Conservation (phyloP, 2,329 filamentous ascomycete species). For the Trichothecium sympodiale region DNA sequence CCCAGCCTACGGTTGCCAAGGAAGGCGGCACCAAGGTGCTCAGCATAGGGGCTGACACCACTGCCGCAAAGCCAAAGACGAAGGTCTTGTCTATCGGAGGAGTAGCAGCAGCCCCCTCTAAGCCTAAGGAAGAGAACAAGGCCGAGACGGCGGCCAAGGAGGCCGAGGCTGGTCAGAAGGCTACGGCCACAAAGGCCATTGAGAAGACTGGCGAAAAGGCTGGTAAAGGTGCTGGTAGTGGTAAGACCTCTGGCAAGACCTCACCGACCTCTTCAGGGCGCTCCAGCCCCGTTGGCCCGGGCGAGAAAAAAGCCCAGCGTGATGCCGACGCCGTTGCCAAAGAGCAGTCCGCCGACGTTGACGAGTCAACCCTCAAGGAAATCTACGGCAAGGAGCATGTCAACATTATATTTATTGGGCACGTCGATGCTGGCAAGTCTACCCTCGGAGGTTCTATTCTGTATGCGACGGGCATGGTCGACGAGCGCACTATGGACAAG, state of each 20-base stretch:
- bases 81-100: constrained; percentile 34
- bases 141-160: constrained; percentile 33
- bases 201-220: constrained; percentile 72
- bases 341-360: constrained; percentile 67
- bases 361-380: constrained; percentile 68
- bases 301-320: constrained; percentile 42
- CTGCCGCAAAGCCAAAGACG: constrained; percentile 41
- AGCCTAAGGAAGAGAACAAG: constrained; percentile 39
- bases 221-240: constrained; percentile 23
- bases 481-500: constrained; percentile 95
- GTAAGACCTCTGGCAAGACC: constrained; percentile 52
- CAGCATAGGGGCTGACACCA: constrained; percentile 53
- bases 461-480: constrained; percentile 96
- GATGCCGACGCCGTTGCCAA: constrained; percentile 77
- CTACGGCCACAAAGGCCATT: constrained; percentile 78
- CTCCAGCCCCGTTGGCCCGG: constrained; percentile 57
- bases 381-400: constrained; percentile 91
- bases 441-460: constrained; percentile 90
- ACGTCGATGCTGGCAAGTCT: constrained; percentile 97
- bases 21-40: constrained; percentile 52
- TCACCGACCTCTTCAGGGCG: constrained; percentile 82
- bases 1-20: constrained; percentile 42
- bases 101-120: constrained; percentile 22
- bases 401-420: constrained; percentile 95
- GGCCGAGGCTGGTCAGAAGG: constrained; percentile 68